These are phyloP conservation scores for Rubus idaeus DNA, from an alignment of 306 rosid genomes.

Conservation along the genomic window DNA sequence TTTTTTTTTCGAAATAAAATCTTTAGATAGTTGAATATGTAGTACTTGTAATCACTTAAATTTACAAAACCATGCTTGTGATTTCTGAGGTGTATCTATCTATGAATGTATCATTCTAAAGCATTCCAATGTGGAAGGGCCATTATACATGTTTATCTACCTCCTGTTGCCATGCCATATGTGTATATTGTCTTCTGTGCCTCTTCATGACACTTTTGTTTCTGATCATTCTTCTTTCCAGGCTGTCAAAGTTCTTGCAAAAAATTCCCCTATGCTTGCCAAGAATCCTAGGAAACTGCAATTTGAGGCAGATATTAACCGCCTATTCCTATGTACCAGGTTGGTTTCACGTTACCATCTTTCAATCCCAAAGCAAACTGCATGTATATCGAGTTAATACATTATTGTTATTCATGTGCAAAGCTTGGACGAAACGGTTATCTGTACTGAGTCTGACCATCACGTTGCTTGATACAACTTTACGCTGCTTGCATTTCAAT, in stretches of 20 bases:
- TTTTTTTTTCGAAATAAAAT: too few relatives aligned
- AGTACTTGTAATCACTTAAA: too few relatives aligned
- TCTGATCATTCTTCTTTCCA: conserved; percentile 29
- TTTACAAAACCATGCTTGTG: not conserved
- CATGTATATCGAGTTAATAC: not conserved
- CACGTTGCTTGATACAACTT: not conserved
- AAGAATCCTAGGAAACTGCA: conserved; percentile 76
- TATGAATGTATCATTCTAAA: not conserved
- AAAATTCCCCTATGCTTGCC: conserved; percentile 45
- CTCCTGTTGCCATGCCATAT: not conserved
- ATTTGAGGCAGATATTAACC: conserved; percentile 79
- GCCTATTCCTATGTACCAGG: conserved; percentile 85
- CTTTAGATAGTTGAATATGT: too few relatives aligned
- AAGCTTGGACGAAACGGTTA: not conserved
- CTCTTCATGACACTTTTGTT: not conserved
- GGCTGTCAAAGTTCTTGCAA: conserved; percentile 69
- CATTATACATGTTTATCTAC: not conserved
- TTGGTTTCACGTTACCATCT: conserved; percentile 21
- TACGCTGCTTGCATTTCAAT: not conserved
- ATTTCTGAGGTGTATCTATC: not conserved
- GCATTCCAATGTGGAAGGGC: not conserved
- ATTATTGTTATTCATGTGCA: not conserved
- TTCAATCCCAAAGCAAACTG: not conserved
- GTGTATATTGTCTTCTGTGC: not conserved
- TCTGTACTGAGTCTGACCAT: not conserved